Percentiles rank a stretch among this genome's conserved stretches.
phyloP scores from a whole-genome alignment of 192 early-diverging fungal genomes.

The Diversispora eburnea region DNA sequence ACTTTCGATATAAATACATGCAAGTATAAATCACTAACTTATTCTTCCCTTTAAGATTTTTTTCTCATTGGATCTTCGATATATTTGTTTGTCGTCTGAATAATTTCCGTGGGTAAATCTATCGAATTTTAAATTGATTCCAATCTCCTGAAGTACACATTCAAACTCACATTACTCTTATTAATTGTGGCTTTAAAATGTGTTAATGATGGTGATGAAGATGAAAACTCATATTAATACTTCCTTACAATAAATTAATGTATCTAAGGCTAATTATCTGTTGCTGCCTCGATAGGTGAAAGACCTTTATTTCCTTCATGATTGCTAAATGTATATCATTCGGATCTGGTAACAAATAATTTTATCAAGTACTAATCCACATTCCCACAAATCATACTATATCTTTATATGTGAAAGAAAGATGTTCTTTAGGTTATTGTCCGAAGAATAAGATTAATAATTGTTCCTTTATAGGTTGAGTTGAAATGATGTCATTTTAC shows the following conservation, averaged over 20 bases:
- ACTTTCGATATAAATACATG: conserved; percentile 90
- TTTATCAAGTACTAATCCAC: conserved; percentile 81
- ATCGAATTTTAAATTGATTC: conserved; percentile 74
- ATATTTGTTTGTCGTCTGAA: conserved; percentile 80
- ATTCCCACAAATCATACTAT: conserved; percentile 86
- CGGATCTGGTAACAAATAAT: no score
- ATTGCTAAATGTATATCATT: conserved; percentile 81
- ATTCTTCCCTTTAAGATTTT: conserved; percentile 74
- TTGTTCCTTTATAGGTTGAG: no score
- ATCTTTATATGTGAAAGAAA: conserved; percentile 85
- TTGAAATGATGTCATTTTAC: no score
- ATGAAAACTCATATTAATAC: no score
- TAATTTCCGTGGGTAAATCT: conserved; percentile 61
- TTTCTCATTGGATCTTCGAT: conserved; percentile 73
- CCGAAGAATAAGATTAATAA: no score
- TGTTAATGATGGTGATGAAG: conserved; percentile 45
- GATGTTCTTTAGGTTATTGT: conserved; percentile 68
- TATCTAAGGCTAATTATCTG: conserved; percentile 78
- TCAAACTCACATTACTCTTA: no score
- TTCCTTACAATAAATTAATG: conserved; percentile 56
- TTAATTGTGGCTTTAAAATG: conserved; percentile 63
- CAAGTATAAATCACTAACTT: conserved; percentile 77
- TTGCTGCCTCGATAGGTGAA: conserved; percentile 77
- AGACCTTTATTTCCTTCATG: conserved; percentile 76
- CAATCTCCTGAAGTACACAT: conserved; percentile 76